phyloP scores from a whole-genome alignment of 805 yeast species.

The Metschnikowia kunwiensis region DNA sequence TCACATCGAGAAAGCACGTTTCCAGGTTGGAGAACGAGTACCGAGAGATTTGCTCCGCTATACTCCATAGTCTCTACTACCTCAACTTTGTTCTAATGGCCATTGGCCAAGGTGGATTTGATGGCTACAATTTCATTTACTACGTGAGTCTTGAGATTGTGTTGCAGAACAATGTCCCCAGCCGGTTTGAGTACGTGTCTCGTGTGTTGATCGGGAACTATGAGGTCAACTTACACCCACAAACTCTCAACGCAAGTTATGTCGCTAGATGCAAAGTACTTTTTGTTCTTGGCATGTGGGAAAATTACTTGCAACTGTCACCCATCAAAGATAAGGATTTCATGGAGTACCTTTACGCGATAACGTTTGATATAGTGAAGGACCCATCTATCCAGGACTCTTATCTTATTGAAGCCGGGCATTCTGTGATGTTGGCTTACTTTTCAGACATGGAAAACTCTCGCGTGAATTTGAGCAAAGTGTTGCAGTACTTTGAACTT shows the following conservation, averaged over 20 bases:
- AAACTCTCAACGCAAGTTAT: conserved; percentile 25
- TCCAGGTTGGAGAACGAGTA: conserved; percentile 25
- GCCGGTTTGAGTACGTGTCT: conserved; percentile 19
- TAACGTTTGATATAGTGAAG: conserved; percentile 33
- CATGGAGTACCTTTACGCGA: conserved; percentile 25
- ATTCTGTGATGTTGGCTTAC: conserved; percentile 49
- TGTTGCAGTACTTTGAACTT: conserved; percentile 42
- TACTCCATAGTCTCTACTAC: conserved; percentile 42
- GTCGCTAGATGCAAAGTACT: conserved; percentile 38
- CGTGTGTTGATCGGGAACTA: conserved; percentile 33
- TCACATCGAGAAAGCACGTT: conserved; percentile 16
- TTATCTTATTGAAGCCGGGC: conserved; percentile 56
- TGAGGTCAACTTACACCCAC: conserved; percentile 31
- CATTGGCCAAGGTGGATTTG: conserved; percentile 64
- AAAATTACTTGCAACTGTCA: conserved; percentile 37
- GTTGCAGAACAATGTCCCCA: conserved; percentile 20
- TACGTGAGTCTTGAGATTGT: conserved; percentile 45
- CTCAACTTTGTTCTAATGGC: conserved; percentile 47
- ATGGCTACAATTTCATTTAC: conserved; percentile 59
- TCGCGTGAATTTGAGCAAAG: conserved; percentile 18
- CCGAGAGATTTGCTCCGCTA: conserved; percentile 24
- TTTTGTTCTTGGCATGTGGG: conserved; percentile 48
- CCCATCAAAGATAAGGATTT: conserved; percentile 18
- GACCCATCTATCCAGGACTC: conserved; percentile 19
- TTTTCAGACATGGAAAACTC: conserved; percentile 28